A percentile compares a stretch with the other conserved stretches of the same genome.
Evolutionary conservation across 345 rosid species (phyloP).

Genomic region (Corymbia maculata): DNA sequence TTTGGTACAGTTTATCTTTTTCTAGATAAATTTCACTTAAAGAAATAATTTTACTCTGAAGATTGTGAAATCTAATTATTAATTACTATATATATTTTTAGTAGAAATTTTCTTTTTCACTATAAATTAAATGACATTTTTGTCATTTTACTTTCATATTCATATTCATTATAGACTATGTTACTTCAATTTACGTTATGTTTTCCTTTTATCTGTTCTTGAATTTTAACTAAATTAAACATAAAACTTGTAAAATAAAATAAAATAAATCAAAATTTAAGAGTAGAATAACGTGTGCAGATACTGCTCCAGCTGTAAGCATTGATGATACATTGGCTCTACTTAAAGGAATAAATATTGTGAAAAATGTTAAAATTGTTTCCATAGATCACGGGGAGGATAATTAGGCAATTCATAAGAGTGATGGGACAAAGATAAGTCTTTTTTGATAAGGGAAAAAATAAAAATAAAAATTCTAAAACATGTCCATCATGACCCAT

Average conservation of each 20-base stretch:
- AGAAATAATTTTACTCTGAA: background rate
- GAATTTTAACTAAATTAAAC: accelerated
- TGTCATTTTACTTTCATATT: background rate
- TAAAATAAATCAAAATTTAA: background rate
- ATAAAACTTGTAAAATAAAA: background rate
- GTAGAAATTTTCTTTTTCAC: background rate
- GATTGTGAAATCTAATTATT: too few species aligned
- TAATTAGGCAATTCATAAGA: too few species aligned
- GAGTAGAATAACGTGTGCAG: background rate
- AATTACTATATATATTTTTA: too few species aligned
- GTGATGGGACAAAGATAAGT: background rate
- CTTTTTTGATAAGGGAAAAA: too few species aligned
- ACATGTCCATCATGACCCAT: too few species aligned
- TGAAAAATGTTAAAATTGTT: background rate
- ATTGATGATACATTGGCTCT: background rate
- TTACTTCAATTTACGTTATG: background rate
- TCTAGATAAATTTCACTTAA: too few species aligned
- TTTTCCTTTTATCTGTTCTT: background rate
- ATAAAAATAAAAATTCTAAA: too few species aligned
- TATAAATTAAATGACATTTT: background rate
- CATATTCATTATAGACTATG: background rate
- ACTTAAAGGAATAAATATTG: background rate
- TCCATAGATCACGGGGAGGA: background rate
- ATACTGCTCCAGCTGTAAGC: too few species aligned
- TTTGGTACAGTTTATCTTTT: too few species aligned